phyloP scores from a whole-genome alignment of 305 asterid genomes.

The Rubia balearica region DNA sequence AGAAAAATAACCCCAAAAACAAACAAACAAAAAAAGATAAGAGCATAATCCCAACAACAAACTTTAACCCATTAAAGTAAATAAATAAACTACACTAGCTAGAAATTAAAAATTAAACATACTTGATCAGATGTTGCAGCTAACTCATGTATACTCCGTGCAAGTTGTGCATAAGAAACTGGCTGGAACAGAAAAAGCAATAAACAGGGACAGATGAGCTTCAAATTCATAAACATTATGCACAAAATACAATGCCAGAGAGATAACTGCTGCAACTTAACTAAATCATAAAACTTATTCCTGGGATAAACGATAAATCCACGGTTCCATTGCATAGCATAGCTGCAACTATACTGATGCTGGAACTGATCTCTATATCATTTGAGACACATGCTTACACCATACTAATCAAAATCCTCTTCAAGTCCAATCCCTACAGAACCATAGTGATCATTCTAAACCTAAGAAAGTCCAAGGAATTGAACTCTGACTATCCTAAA shows the following conservation, averaged over 20 bases:
- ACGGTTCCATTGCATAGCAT: background rate
- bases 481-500: background rate
- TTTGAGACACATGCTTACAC: background rate
- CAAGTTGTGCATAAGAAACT: conserved; percentile 97
- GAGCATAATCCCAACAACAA: conserved; percentile 14
- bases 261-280: background rate
- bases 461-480: background rate
- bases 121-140: conserved; percentile 98
- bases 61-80: background rate
- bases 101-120: conserved; percentile 18
- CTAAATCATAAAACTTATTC: background rate
- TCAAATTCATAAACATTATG: background rate
- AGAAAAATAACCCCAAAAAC: conserved; percentile 16
- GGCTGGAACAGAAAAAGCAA: conserved; percentile 46
- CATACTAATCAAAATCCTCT: background rate
- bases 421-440: background rate
- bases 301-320: background rate
- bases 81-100: conserved; percentile 10
- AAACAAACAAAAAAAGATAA: background rate
- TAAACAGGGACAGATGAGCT: conserved; percentile 13
- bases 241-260: background rate
- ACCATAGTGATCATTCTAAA: background rate
- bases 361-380: background rate
- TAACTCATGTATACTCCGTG: conserved; percentile 95
- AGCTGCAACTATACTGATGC: background rate